phyloP scores from a whole-genome alignment of 805 yeast species.

The Candida tallmaniae region DNA sequence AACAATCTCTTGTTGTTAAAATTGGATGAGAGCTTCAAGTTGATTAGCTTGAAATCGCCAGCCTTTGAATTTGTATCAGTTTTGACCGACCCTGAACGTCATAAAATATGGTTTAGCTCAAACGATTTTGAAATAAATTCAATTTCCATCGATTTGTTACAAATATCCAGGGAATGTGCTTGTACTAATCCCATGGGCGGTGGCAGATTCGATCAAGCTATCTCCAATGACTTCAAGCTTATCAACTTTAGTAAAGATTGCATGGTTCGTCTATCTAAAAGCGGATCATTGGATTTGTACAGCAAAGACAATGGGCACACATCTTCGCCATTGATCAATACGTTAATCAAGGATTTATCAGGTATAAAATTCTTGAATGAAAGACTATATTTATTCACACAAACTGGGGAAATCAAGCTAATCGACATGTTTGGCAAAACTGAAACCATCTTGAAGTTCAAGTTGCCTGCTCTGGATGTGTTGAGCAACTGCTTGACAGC shows the following conservation, averaged over 20 bases:
- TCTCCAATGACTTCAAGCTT: constrained; percentile 23
- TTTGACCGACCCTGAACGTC: constrained; percentile 15
- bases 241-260: constrained; percentile 16
- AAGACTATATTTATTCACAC: constrained; percentile 37
- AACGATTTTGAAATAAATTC: constrained; percentile 9
- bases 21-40: constrained; percentile 10
- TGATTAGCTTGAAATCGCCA: constrained; percentile 14
- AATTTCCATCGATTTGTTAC: constrained; percentile 11
- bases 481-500: constrained; percentile 39
- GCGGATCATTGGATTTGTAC: constrained; percentile 26
- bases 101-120: constrained; percentile 24
- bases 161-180: constrained; percentile 2
- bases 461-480: constrained; percentile 26
- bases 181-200: not conserved
- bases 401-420: not conserved
- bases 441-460: constrained; percentile 9
- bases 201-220: constrained; percentile 18
- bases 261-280: constrained; percentile 29
- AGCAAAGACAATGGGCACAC: constrained; percentile 14
- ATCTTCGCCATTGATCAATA: constrained; percentile 23
- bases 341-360: constrained; percentile 32
- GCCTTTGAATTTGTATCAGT: constrained; percentile 15
- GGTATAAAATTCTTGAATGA: constrained; percentile 33
- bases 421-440: constrained; percentile 27
- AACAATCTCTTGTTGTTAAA: constrained; percentile 29